Conservation (phyloP, 805 yeast genomes). For the Wickerhamomyces subpelliculosus region DNA sequence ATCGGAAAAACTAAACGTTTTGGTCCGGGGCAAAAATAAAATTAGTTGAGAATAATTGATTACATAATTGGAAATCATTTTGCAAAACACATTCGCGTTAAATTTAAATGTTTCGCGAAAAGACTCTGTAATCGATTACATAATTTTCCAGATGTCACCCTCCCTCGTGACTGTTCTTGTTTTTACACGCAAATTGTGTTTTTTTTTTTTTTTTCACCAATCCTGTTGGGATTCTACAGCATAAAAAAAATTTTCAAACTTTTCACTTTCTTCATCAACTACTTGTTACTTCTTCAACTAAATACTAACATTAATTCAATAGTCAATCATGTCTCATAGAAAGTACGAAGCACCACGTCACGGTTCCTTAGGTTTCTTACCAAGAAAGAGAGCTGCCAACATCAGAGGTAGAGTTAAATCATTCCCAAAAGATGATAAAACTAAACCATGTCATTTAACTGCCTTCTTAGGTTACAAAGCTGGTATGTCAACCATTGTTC, state of each 20-base stretch:
- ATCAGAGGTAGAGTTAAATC: constrained; percentile 99
- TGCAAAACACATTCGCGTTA: too few relatives aligned
- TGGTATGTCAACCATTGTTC: constrained; percentile 99
- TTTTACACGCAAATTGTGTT: background rate
- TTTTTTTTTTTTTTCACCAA: background rate
- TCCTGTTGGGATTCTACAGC: background rate
- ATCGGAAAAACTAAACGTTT: too few relatives aligned
- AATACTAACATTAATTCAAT: constrained; percentile 13
- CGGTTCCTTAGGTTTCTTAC: constrained; percentile 99
- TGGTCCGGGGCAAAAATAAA: too few relatives aligned
- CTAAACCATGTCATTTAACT: constrained; percentile 97
- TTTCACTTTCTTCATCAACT: constrained; percentile 6
- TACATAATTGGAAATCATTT: too few relatives aligned
- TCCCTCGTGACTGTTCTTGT: background rate
- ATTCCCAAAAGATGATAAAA: constrained; percentile 97
- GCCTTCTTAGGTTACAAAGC: constrained; percentile 99
- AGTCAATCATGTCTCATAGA: constrained; percentile 90
- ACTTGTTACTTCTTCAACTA: constrained; percentile 12
- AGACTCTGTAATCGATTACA: too few relatives aligned
- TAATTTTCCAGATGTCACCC: background rate
- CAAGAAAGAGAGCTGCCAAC: constrained; percentile 99
- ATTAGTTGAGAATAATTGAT: too few relatives aligned
- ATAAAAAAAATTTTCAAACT: constrained; percentile 12
- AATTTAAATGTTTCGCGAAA: too few relatives aligned
- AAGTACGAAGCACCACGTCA: constrained; percentile 99